Evolutionary conservation across 2,329 filamentous ascomycete genomes (phyloP).

Genomic region (Claviceps sp.): DNA sequence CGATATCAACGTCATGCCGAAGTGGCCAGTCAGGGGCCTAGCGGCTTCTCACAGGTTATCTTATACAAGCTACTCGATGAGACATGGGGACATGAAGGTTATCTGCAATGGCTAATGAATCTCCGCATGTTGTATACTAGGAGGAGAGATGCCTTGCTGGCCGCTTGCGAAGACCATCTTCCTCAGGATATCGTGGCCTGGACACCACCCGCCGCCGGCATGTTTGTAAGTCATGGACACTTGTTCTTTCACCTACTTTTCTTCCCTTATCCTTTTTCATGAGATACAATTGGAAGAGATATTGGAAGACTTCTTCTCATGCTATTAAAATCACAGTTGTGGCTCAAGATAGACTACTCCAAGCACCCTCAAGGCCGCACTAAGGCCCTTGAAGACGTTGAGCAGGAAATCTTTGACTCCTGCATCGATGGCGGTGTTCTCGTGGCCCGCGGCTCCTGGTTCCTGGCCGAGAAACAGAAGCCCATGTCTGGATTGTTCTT

Average conservation of each 20-base stretch:
- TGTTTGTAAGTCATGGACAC: constrained; percentile 58
- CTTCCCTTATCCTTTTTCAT: background rate
- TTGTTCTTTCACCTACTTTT: background rate
- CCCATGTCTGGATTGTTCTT: constrained; percentile 62
- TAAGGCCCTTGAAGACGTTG: constrained; percentile 50
- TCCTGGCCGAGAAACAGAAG: constrained; percentile 58
- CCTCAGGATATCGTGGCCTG: constrained; percentile 65
- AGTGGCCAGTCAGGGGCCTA: constrained; percentile 71
- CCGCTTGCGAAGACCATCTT: constrained; percentile 66
- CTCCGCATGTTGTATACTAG: constrained; percentile 69
- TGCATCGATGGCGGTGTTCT: constrained; percentile 68
- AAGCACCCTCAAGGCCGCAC: constrained; percentile 47
- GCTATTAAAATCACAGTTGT: constrained; percentile 35
- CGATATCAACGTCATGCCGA: constrained; percentile 74
- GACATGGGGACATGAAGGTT: constrained; percentile 85
- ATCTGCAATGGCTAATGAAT: constrained; percentile 77
- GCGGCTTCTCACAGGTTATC: constrained; percentile 70
- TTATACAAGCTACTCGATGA: constrained; percentile 86
- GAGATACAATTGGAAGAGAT: background rate
- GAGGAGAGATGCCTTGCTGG: constrained; percentile 62
- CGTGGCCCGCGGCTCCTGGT: constrained; percentile 80
- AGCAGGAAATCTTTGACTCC: constrained; percentile 73
- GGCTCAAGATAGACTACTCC: constrained; percentile 55
- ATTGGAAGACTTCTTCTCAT: background rate
- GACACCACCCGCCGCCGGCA: constrained; percentile 70